Conservation (phyloP, 192 early-diverging fungal genomes). For the Funneliformis geosporum region DNA sequence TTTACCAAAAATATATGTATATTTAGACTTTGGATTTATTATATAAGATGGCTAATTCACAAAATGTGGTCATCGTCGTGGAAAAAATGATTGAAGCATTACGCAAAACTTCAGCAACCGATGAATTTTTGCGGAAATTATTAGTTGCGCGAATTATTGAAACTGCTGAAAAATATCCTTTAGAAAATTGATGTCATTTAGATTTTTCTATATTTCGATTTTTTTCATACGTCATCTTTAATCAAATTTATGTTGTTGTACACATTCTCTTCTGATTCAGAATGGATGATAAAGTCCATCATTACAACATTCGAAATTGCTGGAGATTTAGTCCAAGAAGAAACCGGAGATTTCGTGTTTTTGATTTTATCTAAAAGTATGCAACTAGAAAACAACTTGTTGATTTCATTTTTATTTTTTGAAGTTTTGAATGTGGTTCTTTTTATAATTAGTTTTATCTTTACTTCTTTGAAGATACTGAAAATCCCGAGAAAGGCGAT, state of each 20-base stretch:
- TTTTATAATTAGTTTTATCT: neutral
- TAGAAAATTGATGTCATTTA: neutral
- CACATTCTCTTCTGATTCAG: constrained; percentile 15
- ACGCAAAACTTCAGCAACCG: neutral
- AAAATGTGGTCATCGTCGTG: constrained; percentile 19
- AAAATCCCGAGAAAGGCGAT: neutral
- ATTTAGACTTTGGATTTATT: constrained; percentile 25
- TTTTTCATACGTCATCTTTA: neutral
- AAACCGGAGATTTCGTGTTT: neutral
- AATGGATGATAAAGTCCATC: constrained; percentile 20
- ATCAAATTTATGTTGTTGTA: neutral
- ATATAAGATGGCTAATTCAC: constrained; percentile 29
- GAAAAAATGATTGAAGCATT: constrained; percentile 25
- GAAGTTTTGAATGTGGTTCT: too few relatives aligned
- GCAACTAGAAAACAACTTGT: neutral
- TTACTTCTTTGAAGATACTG: neutral
- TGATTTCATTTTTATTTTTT: neutral
- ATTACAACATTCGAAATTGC: constrained; percentile 1
- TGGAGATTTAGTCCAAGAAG: constrained; percentile 5
- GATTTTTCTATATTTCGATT: neutral
- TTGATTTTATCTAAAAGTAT: constrained; percentile 9
- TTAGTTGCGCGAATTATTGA: constrained; percentile 23
- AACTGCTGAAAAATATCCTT: constrained; percentile 30
- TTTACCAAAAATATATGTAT: neutral
- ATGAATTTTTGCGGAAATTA: constrained; percentile 11